Conservation (phyloP, 1,284 basidiomycete species). For the Marasmius tenuissimus region DNA sequence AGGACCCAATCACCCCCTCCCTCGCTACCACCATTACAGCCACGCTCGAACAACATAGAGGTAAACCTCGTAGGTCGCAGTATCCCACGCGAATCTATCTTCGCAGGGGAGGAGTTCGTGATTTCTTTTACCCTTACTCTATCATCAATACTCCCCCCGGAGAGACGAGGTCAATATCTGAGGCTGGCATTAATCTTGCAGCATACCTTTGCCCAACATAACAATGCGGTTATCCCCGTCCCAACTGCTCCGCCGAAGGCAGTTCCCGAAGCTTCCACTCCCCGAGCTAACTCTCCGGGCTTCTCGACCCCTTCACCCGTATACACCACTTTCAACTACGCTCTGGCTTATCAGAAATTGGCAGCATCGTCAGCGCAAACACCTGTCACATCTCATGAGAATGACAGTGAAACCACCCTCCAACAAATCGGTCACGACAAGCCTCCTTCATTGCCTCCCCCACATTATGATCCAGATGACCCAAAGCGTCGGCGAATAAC, state of each 20-base stretch:
- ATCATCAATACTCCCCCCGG: slow-evolving; percentile 39
- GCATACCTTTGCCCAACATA: slow-evolving; percentile 48
- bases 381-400: slow-evolving; percentile 12
- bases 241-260: slow-evolving; percentile 13
- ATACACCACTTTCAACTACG: slow-evolving; percentile 47
- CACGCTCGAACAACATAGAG: slow-evolving; percentile 44
- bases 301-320: slow-evolving; percentile 50
- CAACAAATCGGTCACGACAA: slow-evolving; percentile 5
- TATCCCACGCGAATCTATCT: slow-evolving; percentile 44
- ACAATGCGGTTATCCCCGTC: slow-evolving; percentile 4
- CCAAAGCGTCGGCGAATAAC: slow-evolving; percentile 23
- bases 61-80: slow-evolving; percentile 57
- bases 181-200: slow-evolving; percentile 60
- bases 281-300: slow-evolving; percentile 39
- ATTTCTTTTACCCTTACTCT: slow-evolving; percentile 52
- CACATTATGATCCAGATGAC: slow-evolving; percentile 44
- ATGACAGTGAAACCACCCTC: background rate
- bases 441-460: slow-evolving; percentile 37
- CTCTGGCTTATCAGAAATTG: slow-evolving; percentile 48
- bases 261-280: slow-evolving; percentile 14
- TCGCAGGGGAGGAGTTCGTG: slow-evolving; percentile 57
- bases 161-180: slow-evolving; percentile 34
- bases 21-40: slow-evolving; percentile 13
- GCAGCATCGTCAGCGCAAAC: slow-evolving; percentile 34
- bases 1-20: slow-evolving; percentile 39